Evolutionary conservation across 768 basidiomycete genomes (phyloP).

Genomic region (Porpolomopsis calyptriformis): DNA sequence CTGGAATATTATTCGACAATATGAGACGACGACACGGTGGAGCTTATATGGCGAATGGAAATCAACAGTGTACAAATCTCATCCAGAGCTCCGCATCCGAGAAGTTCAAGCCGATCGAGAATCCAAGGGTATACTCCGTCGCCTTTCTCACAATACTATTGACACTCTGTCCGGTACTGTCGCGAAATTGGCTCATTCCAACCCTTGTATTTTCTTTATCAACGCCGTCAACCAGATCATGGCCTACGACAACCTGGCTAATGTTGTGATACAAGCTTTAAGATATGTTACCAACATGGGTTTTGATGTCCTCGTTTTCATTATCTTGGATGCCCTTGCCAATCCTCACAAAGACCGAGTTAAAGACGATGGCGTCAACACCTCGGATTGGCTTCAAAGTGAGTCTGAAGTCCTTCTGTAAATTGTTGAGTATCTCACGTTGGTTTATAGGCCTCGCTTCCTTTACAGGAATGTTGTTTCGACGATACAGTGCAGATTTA

Average conservation of each 20-base stretch:
- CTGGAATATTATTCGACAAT: slow-evolving; percentile 80
- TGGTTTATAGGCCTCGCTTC: slow-evolving; percentile 64
- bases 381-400: slow-evolving; percentile 89
- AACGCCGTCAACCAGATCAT: slow-evolving; percentile 90
- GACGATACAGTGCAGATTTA: slow-evolving; percentile 75
- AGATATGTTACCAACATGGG: slow-evolving; percentile 87
- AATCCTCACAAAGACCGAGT: slow-evolving; percentile 72
- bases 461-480: slow-evolving; percentile 87
- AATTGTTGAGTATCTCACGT: slow-evolving; percentile 6
- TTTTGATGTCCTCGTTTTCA: slow-evolving; percentile 85
- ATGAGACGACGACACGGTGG: slow-evolving; percentile 76
- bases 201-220: slow-evolving; percentile 84
- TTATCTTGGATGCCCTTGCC: slow-evolving; percentile 78
- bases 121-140: slow-evolving; percentile 79
- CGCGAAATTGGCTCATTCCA: slow-evolving; percentile 88
- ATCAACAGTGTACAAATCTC: slow-evolving; percentile 52
- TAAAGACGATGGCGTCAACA: slow-evolving; percentile 88
- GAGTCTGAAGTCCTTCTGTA: slow-evolving; percentile 22
- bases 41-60: slow-evolving; percentile 95
- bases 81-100: slow-evolving; percentile 72
- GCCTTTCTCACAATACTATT: slow-evolving; percentile 75
- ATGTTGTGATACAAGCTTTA: slow-evolving; percentile 80
- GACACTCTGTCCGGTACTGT: slow-evolving; percentile 79
- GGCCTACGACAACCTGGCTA: slow-evolving; percentile 90
- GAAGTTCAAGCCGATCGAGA: slow-evolving; percentile 78